Percentiles rank a stretch among this genome's conserved stretches.
Evolutionary conservation across 2,329 filamentous ascomycete genomes (phyloP).

Genomic region (Pseudogymnoascus sp.): DNA sequence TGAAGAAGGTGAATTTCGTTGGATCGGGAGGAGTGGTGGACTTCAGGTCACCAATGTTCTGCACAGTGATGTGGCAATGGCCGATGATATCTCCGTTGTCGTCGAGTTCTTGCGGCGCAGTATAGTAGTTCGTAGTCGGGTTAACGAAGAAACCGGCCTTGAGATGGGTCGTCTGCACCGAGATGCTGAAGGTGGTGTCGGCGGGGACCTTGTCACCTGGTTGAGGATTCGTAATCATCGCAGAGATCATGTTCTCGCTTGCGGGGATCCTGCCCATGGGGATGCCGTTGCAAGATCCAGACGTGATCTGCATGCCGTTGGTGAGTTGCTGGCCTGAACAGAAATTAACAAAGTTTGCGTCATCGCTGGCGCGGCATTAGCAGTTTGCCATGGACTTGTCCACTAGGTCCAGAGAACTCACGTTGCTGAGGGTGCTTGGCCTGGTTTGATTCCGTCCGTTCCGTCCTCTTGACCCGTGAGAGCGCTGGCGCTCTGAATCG

Average conservation of each 20-base stretch:
- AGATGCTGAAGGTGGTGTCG: slow-evolving; percentile 26
- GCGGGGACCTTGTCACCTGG: slow-evolving; percentile 22
- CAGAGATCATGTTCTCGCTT: slow-evolving; percentile 25
- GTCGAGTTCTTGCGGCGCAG: slow-evolving; percentile 30
- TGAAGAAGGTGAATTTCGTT: slow-evolving; percentile 33
- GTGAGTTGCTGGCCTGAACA: slow-evolving; percentile 45
- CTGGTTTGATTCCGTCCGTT: slow-evolving; percentile 12
- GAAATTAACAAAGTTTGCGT: slow-evolving; percentile 54
- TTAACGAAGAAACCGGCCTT: slow-evolving; percentile 33
- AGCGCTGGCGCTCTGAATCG: background rate
- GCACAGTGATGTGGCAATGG: slow-evolving; percentile 33
- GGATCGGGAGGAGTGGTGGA: slow-evolving; percentile 29
- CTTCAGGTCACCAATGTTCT: slow-evolving; percentile 29
- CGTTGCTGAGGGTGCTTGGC: slow-evolving; percentile 37
- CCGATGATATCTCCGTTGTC: slow-evolving; percentile 28
- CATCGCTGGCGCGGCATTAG: slow-evolving; percentile 22
- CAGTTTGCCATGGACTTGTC: slow-evolving; percentile 12
- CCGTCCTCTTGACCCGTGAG: background rate
- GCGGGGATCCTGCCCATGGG: slow-evolving; percentile 30
- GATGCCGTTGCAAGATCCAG: slow-evolving; percentile 49
- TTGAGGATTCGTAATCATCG: slow-evolving; percentile 22
- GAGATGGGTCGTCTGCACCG: slow-evolving; percentile 29
- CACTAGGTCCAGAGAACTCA: slow-evolving; percentile 21
- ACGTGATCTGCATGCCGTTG: slow-evolving; percentile 42
- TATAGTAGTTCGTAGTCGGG: slow-evolving; percentile 31